These are phyloP conservation scores for Parafenestella ontariensis DNA, from an alignment of 2,329 filamentous ascomycete genomes.

Conservation along the genomic window DNA sequence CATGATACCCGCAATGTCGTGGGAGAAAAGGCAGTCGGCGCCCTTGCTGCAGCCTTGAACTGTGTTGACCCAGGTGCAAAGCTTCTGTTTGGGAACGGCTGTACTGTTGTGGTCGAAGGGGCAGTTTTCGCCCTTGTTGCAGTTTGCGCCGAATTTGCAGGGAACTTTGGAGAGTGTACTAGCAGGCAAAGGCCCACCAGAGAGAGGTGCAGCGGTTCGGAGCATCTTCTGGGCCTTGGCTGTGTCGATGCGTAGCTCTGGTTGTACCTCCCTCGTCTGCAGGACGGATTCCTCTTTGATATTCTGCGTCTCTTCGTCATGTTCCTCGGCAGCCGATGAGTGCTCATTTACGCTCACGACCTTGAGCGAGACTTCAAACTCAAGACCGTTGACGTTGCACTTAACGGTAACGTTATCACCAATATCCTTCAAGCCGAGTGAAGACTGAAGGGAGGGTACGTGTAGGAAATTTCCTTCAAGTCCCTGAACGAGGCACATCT, in stretches of 20 bases:
- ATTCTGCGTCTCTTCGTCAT: neutral
- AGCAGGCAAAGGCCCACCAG: neutral
- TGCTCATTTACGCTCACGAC: neutral
- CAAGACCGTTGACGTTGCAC: neutral
- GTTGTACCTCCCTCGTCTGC: neutral
- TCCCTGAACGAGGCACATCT: neutral
- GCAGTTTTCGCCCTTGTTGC: constrained; percentile 3
- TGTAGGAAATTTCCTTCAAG: neutral
- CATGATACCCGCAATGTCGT: constrained; percentile 1
- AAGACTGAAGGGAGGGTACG: neutral
- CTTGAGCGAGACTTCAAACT: neutral
- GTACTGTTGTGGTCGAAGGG: constrained; percentile 1
- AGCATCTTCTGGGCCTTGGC: neutral
- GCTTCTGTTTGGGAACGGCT: neutral
- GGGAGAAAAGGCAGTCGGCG: constrained; percentile 3
- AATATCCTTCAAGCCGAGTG: neutral
- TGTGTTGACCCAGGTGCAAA: constrained; percentile 8
- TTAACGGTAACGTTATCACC: neutral
- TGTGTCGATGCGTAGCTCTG: neutral
- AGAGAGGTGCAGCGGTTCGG: neutral
- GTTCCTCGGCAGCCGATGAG: neutral
- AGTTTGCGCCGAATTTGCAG: constrained; percentile 6
- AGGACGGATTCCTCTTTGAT: neutral
- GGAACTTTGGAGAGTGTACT: neutral
- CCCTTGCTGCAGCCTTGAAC: constrained; percentile 2